Percentiles rank a stretch among this genome's conserved stretches.
Evolutionary conservation across 1,284 basidiomycete species (phyloP).

Genomic region (Filobasidium uniguttulatum): DNA sequence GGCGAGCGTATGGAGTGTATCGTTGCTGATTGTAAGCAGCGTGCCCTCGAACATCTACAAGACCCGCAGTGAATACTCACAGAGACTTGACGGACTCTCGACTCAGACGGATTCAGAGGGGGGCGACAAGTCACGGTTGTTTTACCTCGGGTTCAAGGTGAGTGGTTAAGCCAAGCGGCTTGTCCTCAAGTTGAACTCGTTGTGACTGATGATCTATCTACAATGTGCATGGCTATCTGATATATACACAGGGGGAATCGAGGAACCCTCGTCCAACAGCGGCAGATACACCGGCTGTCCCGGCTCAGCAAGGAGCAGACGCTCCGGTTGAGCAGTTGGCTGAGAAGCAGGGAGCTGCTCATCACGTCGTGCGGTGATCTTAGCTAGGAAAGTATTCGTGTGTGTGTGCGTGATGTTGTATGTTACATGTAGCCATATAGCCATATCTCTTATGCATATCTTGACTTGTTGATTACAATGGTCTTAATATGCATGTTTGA

Average conservation of each 20-base stretch:
- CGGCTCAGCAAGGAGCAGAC: slow-evolving; percentile 31
- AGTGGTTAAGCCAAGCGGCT: background rate
- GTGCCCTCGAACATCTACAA: background rate
- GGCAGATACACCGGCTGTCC: slow-evolving; percentile 22
- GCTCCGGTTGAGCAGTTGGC: slow-evolving; percentile 30
- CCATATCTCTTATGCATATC: no score
- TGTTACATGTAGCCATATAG: no score
- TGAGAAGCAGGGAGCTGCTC: slow-evolving; percentile 31
- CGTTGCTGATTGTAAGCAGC: slow-evolving; percentile 31
- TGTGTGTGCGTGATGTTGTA: no score
- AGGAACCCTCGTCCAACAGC: slow-evolving; percentile 9
- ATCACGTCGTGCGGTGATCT: slow-evolving; percentile 13
- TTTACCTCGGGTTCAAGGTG: slow-evolving; percentile 17
- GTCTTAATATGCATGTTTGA: no score
- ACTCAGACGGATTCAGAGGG: slow-evolving; percentile 15
- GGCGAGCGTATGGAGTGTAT: slow-evolving; percentile 34
- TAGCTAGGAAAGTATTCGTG: background rate
- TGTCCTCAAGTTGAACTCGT: background rate
- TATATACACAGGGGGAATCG: slow-evolving; percentile 10
- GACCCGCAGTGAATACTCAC: background rate
- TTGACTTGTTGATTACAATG: no score
- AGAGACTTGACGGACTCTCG: no score
- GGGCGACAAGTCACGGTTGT: slow-evolving; percentile 12
- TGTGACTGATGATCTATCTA: background rate
- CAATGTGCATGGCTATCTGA: background rate